Conservation (phyloP, 2,329 filamentous ascomycete species). For the Talaromyces sp. region DNA sequence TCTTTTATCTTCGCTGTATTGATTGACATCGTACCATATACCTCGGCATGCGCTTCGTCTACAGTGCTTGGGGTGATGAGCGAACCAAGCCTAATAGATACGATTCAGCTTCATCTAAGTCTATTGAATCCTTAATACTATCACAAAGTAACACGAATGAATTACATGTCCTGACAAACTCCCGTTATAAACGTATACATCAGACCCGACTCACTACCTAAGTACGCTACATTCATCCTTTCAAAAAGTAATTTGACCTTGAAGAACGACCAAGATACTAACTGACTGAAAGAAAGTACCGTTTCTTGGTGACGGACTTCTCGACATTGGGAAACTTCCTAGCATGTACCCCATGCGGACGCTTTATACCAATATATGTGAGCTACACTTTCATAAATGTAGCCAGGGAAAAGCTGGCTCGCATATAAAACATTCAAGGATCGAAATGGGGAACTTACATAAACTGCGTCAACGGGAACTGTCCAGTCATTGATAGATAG, state of each 20-base stretch:
- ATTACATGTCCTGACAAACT: too few species aligned
- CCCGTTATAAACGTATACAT: too few species aligned
- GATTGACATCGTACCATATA: too few species aligned
- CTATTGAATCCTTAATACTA: too few species aligned
- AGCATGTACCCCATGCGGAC: slow-evolving; percentile 15
- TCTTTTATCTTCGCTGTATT: too few species aligned
- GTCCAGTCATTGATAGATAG: slow-evolving; percentile 15
- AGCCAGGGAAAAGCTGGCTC: not conserved
- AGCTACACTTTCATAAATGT: not conserved
- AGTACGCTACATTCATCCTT: too few species aligned
- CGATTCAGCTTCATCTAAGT: too few species aligned
- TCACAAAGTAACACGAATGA: too few species aligned
- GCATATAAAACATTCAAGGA: not conserved
- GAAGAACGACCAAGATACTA: not conserved
- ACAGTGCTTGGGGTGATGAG: too few species aligned
- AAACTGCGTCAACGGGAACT: slow-evolving; percentile 14
- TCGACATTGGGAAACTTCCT: slow-evolving; percentile 4
- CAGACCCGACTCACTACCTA: too few species aligned
- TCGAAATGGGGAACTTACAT: slow-evolving; percentile 1
- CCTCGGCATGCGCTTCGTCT: too few species aligned
- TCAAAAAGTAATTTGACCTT: not conserved
- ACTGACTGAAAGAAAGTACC: slow-evolving; percentile 11
- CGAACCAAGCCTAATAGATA: too few species aligned
- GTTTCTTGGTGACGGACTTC: slow-evolving; percentile 11
- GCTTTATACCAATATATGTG: not conserved